A percentile compares a stretch with the other conserved stretches of the same genome.
Evolutionary conservation across 345 rosid genomes (phyloP).

Genomic region (Citrus unshiu): DNA sequence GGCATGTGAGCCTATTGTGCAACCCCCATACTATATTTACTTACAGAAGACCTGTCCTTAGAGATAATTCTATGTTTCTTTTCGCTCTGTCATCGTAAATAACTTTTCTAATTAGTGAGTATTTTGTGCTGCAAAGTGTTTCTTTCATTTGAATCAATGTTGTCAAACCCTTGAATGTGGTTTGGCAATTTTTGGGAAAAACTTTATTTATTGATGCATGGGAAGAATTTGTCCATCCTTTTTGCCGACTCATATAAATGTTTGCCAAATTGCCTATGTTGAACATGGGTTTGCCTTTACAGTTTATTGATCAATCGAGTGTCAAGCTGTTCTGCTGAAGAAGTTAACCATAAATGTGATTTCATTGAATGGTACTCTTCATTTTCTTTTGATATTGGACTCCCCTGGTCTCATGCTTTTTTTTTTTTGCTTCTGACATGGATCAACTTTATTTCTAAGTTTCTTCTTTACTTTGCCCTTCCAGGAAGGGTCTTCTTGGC

Average conservation of each 20-base stretch:
- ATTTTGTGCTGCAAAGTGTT: background rate
- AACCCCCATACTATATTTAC: background rate
- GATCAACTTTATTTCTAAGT: background rate
- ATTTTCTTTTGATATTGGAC: background rate
- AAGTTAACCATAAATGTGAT: background rate
- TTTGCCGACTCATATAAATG: too few species aligned
- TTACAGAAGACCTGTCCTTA: background rate
- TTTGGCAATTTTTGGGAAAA: background rate
- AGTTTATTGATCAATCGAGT: background rate
- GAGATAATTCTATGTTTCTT: background rate
- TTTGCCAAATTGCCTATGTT: background rate
- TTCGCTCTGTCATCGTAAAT: background rate
- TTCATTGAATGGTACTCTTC: background rate
- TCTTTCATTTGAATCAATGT: background rate
- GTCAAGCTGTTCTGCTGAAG: background rate
- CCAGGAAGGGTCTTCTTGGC: conserved; percentile 56
- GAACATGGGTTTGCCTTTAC: background rate
- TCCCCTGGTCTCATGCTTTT: background rate
- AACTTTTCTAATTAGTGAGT: background rate
- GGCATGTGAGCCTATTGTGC: background rate
- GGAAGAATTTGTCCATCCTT: too few species aligned
- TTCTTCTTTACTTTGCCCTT: background rate
- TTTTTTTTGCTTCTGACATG: background rate
- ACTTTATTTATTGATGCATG: background rate
- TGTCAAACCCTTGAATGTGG: background rate